Evolutionary conservation across 768 basidiomycete species (phyloP).

Genomic region (Lactarius indigo): DNA sequence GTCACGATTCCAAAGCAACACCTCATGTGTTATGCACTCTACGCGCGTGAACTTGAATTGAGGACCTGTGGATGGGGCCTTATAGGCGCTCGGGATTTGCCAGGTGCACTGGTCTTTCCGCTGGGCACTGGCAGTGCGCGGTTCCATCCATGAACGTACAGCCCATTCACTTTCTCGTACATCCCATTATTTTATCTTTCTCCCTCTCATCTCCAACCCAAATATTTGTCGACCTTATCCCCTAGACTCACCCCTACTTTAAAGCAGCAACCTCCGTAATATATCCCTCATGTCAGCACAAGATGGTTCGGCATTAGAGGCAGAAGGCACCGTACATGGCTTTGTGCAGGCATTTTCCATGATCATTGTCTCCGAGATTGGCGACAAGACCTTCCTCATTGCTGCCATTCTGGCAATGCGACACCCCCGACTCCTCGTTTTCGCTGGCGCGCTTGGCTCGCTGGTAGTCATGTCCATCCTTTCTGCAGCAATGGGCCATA

Average conservation of each 20-base stretch:
- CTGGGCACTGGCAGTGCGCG: no score
- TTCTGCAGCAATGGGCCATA: constrained; percentile 88
- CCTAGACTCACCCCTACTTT: neutral
- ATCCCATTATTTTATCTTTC: no score
- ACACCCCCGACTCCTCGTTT: constrained; percentile 82
- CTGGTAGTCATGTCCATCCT: constrained; percentile 92
- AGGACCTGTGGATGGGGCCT: no score
- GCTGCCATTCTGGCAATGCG: constrained; percentile 93
- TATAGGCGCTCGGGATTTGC: neutral
- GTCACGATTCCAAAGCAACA: no score
- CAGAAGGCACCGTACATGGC: constrained; percentile 43
- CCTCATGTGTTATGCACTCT: no score
- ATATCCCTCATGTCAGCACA: constrained; percentile 7
- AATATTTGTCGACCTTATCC: neutral
- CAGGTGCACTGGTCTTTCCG: no score
- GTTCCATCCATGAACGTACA: constrained; percentile 8
- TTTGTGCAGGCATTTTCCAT: constrained; percentile 79
- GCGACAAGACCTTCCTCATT: constrained; percentile 91
- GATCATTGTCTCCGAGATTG: constrained; percentile 92
- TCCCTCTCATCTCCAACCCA: neutral
- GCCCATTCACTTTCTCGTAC: neutral
- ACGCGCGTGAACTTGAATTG: no score
- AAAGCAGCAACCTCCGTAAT: neutral
- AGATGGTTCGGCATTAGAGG: constrained; percentile 4
- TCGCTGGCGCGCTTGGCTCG: constrained; percentile 83